Base-by-base conservation (phyloP, 371 early-diverging fungal genomes). In the Dinochytrium kinnereticum region DNA sequence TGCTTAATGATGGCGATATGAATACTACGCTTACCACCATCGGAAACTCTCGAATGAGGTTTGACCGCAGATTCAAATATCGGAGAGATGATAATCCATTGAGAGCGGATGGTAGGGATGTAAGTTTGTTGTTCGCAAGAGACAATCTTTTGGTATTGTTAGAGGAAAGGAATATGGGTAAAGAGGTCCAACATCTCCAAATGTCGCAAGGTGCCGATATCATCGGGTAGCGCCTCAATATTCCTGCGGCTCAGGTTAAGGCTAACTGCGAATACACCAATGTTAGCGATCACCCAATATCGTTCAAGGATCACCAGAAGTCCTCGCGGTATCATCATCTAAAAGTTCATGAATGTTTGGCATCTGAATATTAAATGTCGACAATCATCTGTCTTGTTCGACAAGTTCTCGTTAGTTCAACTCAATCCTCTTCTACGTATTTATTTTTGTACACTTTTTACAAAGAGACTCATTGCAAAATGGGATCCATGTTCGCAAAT, bases 61-160 rank as follows among this genome's bases (percentile, higher is more conserved):
- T 83, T 33, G 78, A 73, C 19, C 78, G 72, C 40, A 83, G 75
- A 59, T 83, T 83, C 39, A 83, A 51, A 57, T 81, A 83, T 28
- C 84, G 75, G 67, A 83, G 51, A 57, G 65, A 40, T 0, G 64
- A 31, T 34, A 83, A 68, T 0, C 49, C 34, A 24, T 21, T 49
- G 34, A 81, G 19, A 37, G 80, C 75, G 15, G 44, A 5, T 1
- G 84, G 84, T 2, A 83, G 72, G 17, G 74, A 51, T 28, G 74
- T 39, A 5, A 83, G 69, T 30, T 65, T 31, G 72, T 83, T 83
- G 69, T 79, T 77, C 39, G 72, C 64, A 19, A 83, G 80, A 19
- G 79, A 81, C 33, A 83, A 59, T 28, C 82, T 82, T 39, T 13
- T 30, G 51, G 30, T 3, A 26, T 21, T 5, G 69, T 44, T 10